A percentile compares a stretch with the other conserved stretches of the same genome.
phyloP scores from a whole-genome alignment of 2,329 filamentous ascomycete species.

The Aspergillus neotritici region DNA sequence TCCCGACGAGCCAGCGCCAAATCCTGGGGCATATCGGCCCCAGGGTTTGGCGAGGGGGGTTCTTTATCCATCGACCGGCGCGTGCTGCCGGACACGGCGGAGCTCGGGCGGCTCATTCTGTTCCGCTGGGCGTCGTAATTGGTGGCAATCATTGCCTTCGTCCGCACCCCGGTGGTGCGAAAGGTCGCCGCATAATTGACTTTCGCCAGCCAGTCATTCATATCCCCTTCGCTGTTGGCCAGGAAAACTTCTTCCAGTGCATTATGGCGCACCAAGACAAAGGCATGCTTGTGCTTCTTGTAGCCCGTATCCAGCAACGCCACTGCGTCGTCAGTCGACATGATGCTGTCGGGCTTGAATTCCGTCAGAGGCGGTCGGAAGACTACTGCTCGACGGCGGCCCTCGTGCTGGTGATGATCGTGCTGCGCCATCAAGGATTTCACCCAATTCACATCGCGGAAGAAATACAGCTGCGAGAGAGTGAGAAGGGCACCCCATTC shows the following conservation, averaged over 20 bases:
- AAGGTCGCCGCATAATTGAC: slow-evolving; percentile 96
- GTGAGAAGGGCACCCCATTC: slow-evolving; percentile 98
- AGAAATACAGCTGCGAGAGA: slow-evolving; percentile 95
- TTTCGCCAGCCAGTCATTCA: slow-evolving; percentile 95
- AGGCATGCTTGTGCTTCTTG: slow-evolving; percentile 89
- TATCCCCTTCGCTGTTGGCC: slow-evolving; percentile 81
- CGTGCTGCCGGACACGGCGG: slow-evolving; percentile 49
- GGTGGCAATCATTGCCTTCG: slow-evolving; percentile 78
- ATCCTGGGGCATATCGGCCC: slow-evolving; percentile 75
- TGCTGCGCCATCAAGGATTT: slow-evolving; percentile 87
- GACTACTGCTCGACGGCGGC: slow-evolving; percentile 69
- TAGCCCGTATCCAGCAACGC: slow-evolving; percentile 81
- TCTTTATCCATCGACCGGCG: slow-evolving; percentile 64
- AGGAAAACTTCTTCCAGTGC: slow-evolving; percentile 85
- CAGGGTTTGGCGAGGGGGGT: slow-evolving; percentile 66
- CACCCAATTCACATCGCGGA: slow-evolving; percentile 87
- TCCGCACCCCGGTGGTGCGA: slow-evolving; percentile 81
- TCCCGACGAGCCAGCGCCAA: slow-evolving; percentile 76
- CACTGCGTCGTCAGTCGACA: slow-evolving; percentile 90
- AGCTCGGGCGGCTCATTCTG: slow-evolving; percentile 61
- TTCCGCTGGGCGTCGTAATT: slow-evolving; percentile 73
- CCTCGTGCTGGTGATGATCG: slow-evolving; percentile 72
- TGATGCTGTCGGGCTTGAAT: slow-evolving; percentile 88
- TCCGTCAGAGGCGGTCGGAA: slow-evolving; percentile 86
- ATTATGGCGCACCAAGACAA: slow-evolving; percentile 80